Conservation (phyloP, 768 basidiomycete genomes). For the Tricholoma hemisulphureum region DNA sequence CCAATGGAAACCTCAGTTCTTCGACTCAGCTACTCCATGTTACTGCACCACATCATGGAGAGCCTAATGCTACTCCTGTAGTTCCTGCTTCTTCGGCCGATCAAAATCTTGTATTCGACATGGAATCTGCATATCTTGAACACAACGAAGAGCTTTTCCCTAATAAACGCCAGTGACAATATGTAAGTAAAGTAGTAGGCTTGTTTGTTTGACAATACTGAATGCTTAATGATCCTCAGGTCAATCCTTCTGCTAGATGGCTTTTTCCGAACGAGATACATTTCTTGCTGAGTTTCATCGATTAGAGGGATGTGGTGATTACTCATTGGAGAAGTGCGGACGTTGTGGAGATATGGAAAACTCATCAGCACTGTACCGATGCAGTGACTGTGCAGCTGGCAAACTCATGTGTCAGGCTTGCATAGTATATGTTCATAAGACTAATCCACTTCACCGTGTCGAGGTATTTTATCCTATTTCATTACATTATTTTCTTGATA, state of each 20-base stretch:
- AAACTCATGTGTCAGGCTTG: neutral
- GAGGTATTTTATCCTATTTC: neutral
- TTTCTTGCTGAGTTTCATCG: conserved; percentile 2
- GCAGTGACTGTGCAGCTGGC: neutral
- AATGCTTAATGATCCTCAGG: neutral
- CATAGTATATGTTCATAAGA: neutral
- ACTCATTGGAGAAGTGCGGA: neutral
- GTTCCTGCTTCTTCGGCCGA: no score
- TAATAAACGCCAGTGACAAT: neutral
- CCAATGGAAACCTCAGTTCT: neutral
- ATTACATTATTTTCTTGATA: neutral
- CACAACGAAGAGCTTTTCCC: neutral
- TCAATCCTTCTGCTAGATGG: conserved; percentile 1
- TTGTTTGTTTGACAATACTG: neutral
- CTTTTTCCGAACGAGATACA: neutral
- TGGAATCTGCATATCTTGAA: neutral
- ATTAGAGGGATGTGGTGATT: conserved; percentile 7
- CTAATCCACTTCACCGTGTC: neutral
- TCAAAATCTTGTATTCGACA: no score
- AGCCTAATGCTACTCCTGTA: neutral
- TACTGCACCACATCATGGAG: neutral
- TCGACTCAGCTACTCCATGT: neutral
- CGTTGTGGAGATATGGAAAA: neutral
- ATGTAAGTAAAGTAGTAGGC: neutral
- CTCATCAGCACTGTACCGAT: neutral